These are phyloP conservation scores for Phenoliferia sp. DNA, from an alignment of 1,284 basidiomycete species.

Conservation along the genomic window DNA sequence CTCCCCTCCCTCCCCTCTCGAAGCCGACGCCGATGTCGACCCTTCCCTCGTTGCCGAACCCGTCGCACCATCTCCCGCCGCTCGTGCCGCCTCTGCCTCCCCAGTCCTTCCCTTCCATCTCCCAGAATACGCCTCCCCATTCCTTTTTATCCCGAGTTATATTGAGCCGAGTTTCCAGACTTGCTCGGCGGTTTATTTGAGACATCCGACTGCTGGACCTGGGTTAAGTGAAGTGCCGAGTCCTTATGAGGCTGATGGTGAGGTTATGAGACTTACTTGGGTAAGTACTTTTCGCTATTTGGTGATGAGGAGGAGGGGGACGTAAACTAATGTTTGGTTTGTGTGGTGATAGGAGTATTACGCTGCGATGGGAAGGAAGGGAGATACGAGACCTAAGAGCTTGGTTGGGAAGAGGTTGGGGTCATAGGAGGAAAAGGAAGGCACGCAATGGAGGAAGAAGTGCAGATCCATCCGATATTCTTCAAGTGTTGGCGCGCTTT, in stretches of 20 bases:
- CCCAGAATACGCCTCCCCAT: conserved; percentile 81
- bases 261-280: conserved; percentile 76
- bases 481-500: too few relatives aligned
- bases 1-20: too few relatives aligned
- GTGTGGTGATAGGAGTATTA: conserved; percentile 2
- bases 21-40: conserved; percentile 27
- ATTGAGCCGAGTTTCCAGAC: conserved; percentile 85
- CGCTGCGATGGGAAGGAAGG: neutral
- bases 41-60: conserved; percentile 15
- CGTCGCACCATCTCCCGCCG: conserved; percentile 20
- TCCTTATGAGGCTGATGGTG: conserved; percentile 88
- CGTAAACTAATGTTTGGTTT: neutral
- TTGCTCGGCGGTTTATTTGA: conserved; percentile 88
- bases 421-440: neutral
- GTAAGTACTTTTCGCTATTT: conserved; percentile 41
- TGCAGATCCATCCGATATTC: too few relatives aligned
- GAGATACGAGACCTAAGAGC: neutral
- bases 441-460: neutral
- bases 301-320: neutral
- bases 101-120: conserved; percentile 59
- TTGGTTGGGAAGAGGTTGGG: neutral
- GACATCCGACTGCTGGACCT: conserved; percentile 91
- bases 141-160: conserved; percentile 93
- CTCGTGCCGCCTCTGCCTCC: conserved; percentile 22
- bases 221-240: conserved; percentile 87